Base-by-base conservation (phyloP, 1,139 yeast genomes). In the Scheffersomyces titani region DNA sequence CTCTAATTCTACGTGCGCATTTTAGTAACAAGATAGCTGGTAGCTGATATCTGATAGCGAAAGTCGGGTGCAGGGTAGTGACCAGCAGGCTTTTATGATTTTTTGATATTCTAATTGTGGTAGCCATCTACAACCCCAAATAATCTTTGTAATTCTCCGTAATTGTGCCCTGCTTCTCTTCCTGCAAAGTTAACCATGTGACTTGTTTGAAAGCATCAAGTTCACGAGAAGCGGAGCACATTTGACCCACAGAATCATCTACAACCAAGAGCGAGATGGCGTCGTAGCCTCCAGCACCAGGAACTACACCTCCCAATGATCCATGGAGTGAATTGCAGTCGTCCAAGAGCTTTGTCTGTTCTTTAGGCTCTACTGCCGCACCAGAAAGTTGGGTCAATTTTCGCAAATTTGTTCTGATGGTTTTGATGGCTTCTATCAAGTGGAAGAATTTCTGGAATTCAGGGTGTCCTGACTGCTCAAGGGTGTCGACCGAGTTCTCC, bases 231-330 rank as follows among this genome's bases (percentile, higher is more conserved):
- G 67, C 65, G 3, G 60, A 57, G 16, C 72, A 64, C 51, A 90
- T 75, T 2, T 67, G 57, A 0, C 69, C 68, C 5, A 85, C 71
- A 4, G 84, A 72, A 1, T 72, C 70, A 36, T 82, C 86, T 3
- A 83, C 74, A 3, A 89, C 88, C 44, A 94, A 72, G 40, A 93
- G 68, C 58, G 96, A 84, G 47, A 94, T 84, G 0, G 99, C 99
- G 75, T 94, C 99, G 69, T 86, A 90, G 0, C 99, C 99, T 21
- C 99, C 99, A 0, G 99, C 99, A 1, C 99, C 99, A 0, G 99
- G 99, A 3, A 94, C 97, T 44, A 94, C 96, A 11, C 97, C 98
- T 0, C 97, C 97, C 21, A 93, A 66, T 49, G 92, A 96, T 13
- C 99, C 99, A 0, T 78, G 77, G 19, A 90, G 62, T 0, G 67